Percentiles rank a stretch among this genome's conserved stretches.
Conservation (phyloP, 2,329 filamentous ascomycete genomes). For the Rosellinia necatrix region DNA sequence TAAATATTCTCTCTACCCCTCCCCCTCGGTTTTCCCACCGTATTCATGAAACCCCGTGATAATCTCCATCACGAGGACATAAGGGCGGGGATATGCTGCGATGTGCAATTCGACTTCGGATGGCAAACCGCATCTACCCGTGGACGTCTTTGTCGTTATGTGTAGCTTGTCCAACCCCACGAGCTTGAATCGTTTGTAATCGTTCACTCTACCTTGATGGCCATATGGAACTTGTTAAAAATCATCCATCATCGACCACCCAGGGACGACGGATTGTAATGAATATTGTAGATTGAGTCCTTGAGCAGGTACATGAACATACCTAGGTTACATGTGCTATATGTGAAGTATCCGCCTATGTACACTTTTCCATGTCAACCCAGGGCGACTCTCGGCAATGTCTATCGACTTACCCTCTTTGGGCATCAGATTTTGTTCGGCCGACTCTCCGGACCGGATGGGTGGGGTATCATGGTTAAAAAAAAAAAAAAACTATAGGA, state of each 20-base stretch:
- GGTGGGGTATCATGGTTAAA: conserved; percentile 27
- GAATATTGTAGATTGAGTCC: conserved; percentile 15
- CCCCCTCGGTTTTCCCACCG: background rate
- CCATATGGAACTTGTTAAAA: no score
- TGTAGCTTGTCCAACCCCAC: no score
- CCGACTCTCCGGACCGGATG: conserved; percentile 9
- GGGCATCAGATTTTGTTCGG: conserved; percentile 12
- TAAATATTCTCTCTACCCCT: no score
- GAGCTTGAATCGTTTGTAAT: no score
- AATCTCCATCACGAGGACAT: conserved; percentile 4
- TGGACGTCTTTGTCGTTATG: no score
- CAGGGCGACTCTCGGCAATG: background rate
- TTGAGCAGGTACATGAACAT: conserved; percentile 10
- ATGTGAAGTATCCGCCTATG: conserved; percentile 23
- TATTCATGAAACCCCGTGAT: conserved; percentile 7
- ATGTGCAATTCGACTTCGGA: background rate
- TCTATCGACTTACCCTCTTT: conserved; percentile 5
- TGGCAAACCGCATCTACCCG: no score
- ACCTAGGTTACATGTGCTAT: conserved; percentile 9
- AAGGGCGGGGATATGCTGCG: background rate
- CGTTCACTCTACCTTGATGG: no score
- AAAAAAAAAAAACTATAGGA: conserved; percentile 9
- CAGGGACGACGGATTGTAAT: background rate
- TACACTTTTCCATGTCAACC: conserved; percentile 16
- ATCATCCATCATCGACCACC: no score